Percentiles rank a stretch among this genome's conserved stretches.
Conservation (phyloP, 306 rosid species). For the Luffa aegyptiaca region DNA sequence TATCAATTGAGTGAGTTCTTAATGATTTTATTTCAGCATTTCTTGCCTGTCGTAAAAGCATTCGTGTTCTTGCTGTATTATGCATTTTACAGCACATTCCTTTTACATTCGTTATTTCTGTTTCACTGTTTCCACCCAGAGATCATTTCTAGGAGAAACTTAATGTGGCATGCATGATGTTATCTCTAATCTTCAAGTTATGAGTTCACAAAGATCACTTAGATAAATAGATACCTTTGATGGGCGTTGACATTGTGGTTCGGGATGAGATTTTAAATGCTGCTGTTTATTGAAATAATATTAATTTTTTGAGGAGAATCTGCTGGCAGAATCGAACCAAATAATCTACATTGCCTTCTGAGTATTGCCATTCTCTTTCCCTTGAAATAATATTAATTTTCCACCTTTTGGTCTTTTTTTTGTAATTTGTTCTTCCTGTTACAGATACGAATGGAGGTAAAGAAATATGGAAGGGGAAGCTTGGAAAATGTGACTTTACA, state of each 20-base stretch:
- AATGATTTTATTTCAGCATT: not conserved
- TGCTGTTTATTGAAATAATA: constrained; percentile 5
- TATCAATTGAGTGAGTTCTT: not conserved
- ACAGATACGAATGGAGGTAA: constrained; percentile 48
- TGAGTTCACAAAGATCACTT: not conserved
- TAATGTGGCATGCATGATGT: not conserved
- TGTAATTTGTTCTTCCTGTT: constrained; percentile 10
- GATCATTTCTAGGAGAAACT: not conserved
- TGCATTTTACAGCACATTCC: not conserved
- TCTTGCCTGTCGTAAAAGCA: not conserved
- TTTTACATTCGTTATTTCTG: not conserved
- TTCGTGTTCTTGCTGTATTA: not conserved
- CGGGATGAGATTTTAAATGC: not conserved
- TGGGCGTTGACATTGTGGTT: not conserved
- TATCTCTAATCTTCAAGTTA: not conserved
- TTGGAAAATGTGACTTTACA: constrained; percentile 65
- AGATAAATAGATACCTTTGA: not conserved
- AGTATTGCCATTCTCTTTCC: not conserved
- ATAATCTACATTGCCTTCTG: constrained; percentile 4
- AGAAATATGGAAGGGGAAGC: constrained; percentile 63
- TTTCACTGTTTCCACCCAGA: not conserved
- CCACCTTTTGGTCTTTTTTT: not conserved
- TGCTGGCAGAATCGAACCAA: constrained; percentile 20
- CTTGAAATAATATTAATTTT: constrained; percentile 7
- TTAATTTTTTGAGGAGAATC: constrained; percentile 12